Base-by-base conservation (phyloP, 208 protist species). In the Leishmania amazonensis region DNA sequence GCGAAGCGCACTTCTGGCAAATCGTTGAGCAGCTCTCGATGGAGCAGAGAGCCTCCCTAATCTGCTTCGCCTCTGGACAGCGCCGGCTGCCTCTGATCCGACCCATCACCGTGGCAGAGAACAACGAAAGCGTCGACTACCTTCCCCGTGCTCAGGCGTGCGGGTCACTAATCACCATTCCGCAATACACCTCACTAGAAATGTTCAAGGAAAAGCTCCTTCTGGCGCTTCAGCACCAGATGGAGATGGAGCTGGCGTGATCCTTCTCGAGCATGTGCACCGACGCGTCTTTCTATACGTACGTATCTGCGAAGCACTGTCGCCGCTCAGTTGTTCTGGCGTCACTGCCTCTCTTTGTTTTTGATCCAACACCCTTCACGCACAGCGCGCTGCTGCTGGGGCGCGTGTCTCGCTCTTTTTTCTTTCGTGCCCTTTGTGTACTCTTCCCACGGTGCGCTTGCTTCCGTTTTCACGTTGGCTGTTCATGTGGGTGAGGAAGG, bases 161-260 rank as follows among this genome's bases (percentile, higher is more conserved):
- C 84, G 93, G 91, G n/a, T 95, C 94, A 40, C 83, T 96, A 24
- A 90, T 98, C 47, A 94, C 91, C 47, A 80, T 98, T 31, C 95
- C 95, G 13, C 88, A 86, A 35, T 98, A 97, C 86, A 91, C 90
- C 45, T 92, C 91, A 8, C 84, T 93, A 42, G 91, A 96, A 19
- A 86, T 93, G 68, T 96, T 98, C 75, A 87, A 81, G 54, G 89
- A 93, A 31, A 98, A 98, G 80, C 79, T 98, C 7, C 60, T 95
- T 11, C 49, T 94, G 21, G 94, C 94, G 3, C 81, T 98, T 70
- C 81, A 94, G 73, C 95, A 98, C 76, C 88, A 96, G 80, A 94
- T 92, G 85, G 95, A 97, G 78, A 98, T 98, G 95, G 94, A 98
- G 77, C 82, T 97, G n/a, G 95, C 94, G 42, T 97, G 85, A 80